A percentile compares a stretch with the other conserved stretches of the same genome.
These are phyloP conservation scores for Nothomitra cinnamomea DNA, from an alignment of 2,329 filamentous ascomycete species.

Conservation along the genomic window DNA sequence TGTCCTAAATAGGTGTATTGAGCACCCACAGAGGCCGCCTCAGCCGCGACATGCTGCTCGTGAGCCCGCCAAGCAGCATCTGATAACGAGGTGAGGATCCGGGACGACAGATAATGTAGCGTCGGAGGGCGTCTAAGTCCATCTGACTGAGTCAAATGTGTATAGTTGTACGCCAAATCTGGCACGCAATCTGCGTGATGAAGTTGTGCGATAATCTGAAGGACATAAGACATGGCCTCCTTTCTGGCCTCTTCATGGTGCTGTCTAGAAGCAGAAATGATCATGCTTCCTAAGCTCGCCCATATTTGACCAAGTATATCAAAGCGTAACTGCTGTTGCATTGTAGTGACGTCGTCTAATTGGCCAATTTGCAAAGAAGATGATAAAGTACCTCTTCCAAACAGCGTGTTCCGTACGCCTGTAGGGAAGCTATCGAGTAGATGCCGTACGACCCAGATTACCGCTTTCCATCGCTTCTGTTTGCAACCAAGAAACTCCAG, in stretches of 20 bases:
- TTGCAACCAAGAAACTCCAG: conserved; percentile 23
- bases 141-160: conserved; percentile 15
- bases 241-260: conserved; percentile 17
- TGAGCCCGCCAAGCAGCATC: conserved; percentile 28
- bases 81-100: conserved; percentile 29
- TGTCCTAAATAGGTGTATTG: conserved; percentile 12
- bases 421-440: conserved; percentile 19
- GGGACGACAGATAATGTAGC: conserved; percentile 25
- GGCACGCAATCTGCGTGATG: conserved; percentile 28
- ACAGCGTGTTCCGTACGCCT: background rate
- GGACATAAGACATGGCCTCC: conserved; percentile 26
- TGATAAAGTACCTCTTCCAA: background rate
- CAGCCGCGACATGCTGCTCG: conserved; percentile 21
- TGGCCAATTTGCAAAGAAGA: conserved; percentile 14
- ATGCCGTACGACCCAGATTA: conserved; percentile 21
- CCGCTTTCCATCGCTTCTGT: conserved; percentile 24
- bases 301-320: conserved; percentile 16
- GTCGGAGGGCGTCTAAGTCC: conserved; percentile 24
- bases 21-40: conserved; percentile 20
- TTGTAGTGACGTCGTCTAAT: conserved; percentile 6
- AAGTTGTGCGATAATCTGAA: conserved; percentile 26
- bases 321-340: conserved; percentile 8
- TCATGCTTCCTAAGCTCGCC: conserved; percentile 22
- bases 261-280: conserved; percentile 24
- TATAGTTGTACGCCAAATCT: conserved; percentile 26